Evolutionary conservation across 805 yeast species (phyloP), one percentile per base, ranked within the genome.

Genomic region (Metschnikowia cerradonensis): DNA sequence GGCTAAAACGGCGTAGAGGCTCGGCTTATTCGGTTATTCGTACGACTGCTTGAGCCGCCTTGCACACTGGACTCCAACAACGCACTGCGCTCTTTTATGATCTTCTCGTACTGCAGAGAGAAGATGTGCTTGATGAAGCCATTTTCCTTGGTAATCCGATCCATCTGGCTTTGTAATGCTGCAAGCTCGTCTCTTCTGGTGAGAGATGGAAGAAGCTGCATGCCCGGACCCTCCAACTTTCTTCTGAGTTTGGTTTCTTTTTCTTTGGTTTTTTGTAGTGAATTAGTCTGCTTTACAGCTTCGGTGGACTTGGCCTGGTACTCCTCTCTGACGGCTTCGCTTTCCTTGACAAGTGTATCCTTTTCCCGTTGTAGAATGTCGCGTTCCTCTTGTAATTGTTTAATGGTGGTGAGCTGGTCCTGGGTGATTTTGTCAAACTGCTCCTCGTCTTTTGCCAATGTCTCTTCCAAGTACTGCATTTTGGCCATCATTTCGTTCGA

Each of bases 1-100:
- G 17, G 41, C 19, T 37, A 48, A 50, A 66, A 58, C 14, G 77
- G 77, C 1, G 77, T 73, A 3, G 73, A 53, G 6, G 71, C 75
- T 37, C 78, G 58, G 55, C 77, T 72, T 4, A 69, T 61, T 43
- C 76, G 60, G 52, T 67, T 69, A 43, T 61, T 66, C 8, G 69
- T 67, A 26, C 77, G 55, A 45, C 67, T 61, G 42, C 60, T 59
- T 1, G 72, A 59, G 11, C 41, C 38, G 2, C 71, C 70, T 14
- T 64, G 51, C 11, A 58, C 55, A 2, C 67, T 57, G 19, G 58
- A 52, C 32, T 72, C 76, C 46, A 71, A 49, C 14, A 67, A 50
- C 8, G 56, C 44, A 17, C 60, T 66, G 38, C 77, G 60, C 54
- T 73, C 77, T 52, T 63, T 65, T 7, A 67, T 60, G 17, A 72